Conservation (phyloP, 1,139 yeast genomes). For the Geotrichum reessii region DNA sequence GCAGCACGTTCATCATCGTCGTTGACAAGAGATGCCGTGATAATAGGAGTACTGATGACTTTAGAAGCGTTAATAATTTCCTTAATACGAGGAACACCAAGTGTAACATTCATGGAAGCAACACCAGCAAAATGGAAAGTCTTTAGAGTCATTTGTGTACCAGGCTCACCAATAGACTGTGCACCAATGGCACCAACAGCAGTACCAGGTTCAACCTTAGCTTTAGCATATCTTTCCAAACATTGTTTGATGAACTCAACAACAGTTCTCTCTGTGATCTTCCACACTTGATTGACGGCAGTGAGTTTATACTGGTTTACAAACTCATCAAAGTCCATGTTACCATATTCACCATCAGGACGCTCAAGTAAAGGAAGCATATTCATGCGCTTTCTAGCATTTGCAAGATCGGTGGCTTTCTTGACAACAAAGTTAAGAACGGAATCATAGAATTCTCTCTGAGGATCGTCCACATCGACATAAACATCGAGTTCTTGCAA, state of each 20-base stretch:
- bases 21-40: constrained; percentile 88
- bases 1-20: constrained; percentile 96
- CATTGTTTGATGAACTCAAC: constrained; percentile 70
- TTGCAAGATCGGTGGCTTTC: constrained; percentile 55
- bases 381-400: constrained; percentile 51
- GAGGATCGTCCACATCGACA: constrained; percentile 81
- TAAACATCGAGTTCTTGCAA: constrained; percentile 30
- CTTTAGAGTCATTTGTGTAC: constrained; percentile 97
- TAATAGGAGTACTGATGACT: constrained; percentile 91
- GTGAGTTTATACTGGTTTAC: constrained; percentile 34
- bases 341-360: constrained; percentile 40
- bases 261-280: constrained; percentile 59
- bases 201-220: constrained; percentile 97
- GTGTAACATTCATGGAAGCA: constrained; percentile 96
- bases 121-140: constrained; percentile 99
- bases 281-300: constrained; percentile 68
- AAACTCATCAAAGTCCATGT: constrained; percentile 46
- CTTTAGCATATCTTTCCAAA: constrained; percentile 74
- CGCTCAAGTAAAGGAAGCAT: constrained; percentile 43
- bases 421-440: constrained; percentile 54
- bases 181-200: constrained; percentile 99
- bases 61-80: constrained; percentile 97
- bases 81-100: constrained; percentile 98
- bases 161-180: constrained; percentile 98
- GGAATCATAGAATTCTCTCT: constrained; percentile 73